Base-by-base conservation (phyloP, 2,329 filamentous ascomycete species). In the Xylaria arbuscula region DNA sequence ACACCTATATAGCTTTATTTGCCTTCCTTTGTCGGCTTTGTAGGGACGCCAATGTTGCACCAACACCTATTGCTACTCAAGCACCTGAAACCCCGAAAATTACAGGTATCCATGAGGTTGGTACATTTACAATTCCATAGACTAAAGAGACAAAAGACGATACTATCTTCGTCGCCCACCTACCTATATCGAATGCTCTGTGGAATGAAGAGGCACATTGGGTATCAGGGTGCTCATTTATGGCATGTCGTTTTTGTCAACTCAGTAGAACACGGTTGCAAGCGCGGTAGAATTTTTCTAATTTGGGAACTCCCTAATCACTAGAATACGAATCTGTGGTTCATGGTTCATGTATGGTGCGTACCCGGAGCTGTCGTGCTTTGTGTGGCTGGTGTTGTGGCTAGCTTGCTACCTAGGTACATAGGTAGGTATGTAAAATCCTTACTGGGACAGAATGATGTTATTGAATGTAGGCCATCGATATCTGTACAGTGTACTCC, bases 371-470 rank as follows among this genome's bases (percentile, higher is more conserved):
- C 48, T 6, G 13, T 53, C 24, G 28, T 34, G 15, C 50, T 6
- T 28, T 55, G 13, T 36, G 51, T 55, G 51, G 51, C 32, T 38
- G 51, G 51, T 55, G 51, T 38, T 38, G 50, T 36, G 51, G 51
- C 51, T 55, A 22, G 9, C 51, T 36, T 15, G n/a, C n/a, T 38
- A 22, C 17, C n/a, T 19, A 38, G 36, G 19, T 10, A 11, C 19
- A 19, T 19, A 53, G 7, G 8, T 47, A 32, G 13, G 10, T 55
- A 34, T 7, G 10, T 55, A 22, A 38, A n/a, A 55, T 28, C 3
- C 36, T 7, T 28, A 28, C 28, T 28, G 28, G 28, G 28, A 28
- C 28, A 28, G 28, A 5, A 38, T 38, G 36, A 51, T 32, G 38
- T 2, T 48, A n/a, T 24, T 13, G 45, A 9, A 48, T 48, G 19